A percentile compares a stretch with the other conserved stretches of the same genome.
Evolutionary conservation across 306 rosid genomes (phyloP).

Genomic region (Pterocarpus santalinus): DNA sequence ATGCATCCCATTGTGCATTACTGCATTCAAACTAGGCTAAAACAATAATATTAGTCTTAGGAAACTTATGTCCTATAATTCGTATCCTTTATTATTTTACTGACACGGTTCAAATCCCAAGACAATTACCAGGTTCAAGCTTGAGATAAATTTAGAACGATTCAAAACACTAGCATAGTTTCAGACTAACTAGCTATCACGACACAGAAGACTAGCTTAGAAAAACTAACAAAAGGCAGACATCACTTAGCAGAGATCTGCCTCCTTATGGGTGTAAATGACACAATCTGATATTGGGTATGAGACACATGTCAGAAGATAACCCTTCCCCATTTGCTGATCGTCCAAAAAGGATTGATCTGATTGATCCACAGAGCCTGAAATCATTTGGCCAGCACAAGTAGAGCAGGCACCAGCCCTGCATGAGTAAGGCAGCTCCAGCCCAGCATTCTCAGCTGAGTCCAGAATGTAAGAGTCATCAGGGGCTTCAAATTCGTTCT

Average conservation of each 20-base stretch:
- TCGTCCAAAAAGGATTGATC: conserved; percentile 74
- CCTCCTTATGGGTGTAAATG: conserved; percentile 73
- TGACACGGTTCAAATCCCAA: not conserved
- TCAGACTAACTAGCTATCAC: conserved; percentile 23
- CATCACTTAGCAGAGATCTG: conserved; percentile 53
- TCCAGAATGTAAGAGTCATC: conserved; percentile 73
- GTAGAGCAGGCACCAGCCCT: conserved; percentile 89
- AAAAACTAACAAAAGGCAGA: conserved; percentile 22
- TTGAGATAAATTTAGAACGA: conserved; percentile 1
- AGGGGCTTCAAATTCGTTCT: conserved; percentile 72
- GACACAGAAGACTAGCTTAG: conserved; percentile 15
- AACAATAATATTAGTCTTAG: not conserved
- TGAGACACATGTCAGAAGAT: conserved; percentile 66
- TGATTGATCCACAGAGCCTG: conserved; percentile 70
- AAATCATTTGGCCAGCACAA: conserved; percentile 66
- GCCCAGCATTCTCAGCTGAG: conserved; percentile 80
- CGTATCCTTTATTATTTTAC: not conserved
- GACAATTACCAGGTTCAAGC: not conserved
- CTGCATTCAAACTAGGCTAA: conserved; percentile 7
- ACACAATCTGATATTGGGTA: conserved; percentile 70
- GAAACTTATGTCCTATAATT: not conserved
- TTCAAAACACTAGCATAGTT: conserved; percentile 11
- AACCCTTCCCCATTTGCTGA: conserved; percentile 63
- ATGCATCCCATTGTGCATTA: not conserved
- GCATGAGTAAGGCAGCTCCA: conserved; percentile 81